These are phyloP conservation scores for Cystobasidium sp. DNA, from an alignment of 1,284 basidiomycete genomes.

Conservation along the genomic window DNA sequence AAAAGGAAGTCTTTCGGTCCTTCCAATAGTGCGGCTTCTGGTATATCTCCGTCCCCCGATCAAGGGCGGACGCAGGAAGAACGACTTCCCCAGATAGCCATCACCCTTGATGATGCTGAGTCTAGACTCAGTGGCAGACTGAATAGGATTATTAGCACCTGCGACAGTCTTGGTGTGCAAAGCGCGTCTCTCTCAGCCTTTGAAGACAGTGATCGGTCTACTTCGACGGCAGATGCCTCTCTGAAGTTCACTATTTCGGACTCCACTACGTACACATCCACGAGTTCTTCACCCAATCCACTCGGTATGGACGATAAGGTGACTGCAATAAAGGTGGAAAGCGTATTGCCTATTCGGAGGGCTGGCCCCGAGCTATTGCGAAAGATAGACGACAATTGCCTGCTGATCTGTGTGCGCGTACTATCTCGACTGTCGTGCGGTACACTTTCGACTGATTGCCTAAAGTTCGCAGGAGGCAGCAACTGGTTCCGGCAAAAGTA, in stretches of 20 bases:
- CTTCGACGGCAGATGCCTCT: conserved; percentile 13
- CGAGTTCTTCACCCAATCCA: conserved; percentile 9
- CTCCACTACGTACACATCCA: conserved; percentile 9
- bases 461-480: conserved; percentile 65
- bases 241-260: conserved; percentile 11
- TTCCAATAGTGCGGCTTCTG: conserved; percentile 13
- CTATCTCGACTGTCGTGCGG: conserved; percentile 1
- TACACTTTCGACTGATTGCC: conserved; percentile 1
- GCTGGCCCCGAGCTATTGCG: conserved; percentile 11
- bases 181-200: conserved; percentile 10
- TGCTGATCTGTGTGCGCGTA: conserved; percentile 8
- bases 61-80: conserved; percentile 13
- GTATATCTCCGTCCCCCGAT: conserved; percentile 7
- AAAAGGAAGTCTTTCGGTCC: conserved; percentile 8
- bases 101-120: conserved; percentile 11
- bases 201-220: conserved; percentile 13
- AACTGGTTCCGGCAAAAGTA: conserved; percentile 86
- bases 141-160: conserved; percentile 6
- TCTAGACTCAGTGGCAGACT: conserved; percentile 13
- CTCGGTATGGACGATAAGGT: conserved; percentile 5
- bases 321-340: conserved; percentile 9
- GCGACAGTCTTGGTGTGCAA: conserved; percentile 13
- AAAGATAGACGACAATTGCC: conserved; percentile 1
- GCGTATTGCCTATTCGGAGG: conserved; percentile 15
- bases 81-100: conserved; percentile 13